Evolutionary conservation across 495 filamentous ascomycete species (phyloP).

Genomic region (Podospora comata): DNA sequence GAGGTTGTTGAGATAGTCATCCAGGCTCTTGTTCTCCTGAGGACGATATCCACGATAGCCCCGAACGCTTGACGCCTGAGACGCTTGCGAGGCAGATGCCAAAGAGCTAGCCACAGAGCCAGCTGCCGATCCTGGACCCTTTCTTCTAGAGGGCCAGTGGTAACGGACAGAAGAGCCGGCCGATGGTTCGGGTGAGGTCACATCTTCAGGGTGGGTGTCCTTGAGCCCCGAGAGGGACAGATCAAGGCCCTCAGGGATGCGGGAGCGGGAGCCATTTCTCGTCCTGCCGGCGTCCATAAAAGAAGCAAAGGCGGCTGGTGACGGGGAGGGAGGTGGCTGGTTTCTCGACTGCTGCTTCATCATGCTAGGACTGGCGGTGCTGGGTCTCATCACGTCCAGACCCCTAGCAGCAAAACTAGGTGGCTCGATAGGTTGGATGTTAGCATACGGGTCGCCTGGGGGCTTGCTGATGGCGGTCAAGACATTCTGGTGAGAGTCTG

Average conservation of each 20-base stretch:
- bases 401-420: conserved; percentile 11
- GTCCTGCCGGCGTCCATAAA: conserved; percentile 54
- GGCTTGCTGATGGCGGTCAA: conserved; percentile 29
- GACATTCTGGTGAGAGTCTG: conserved; percentile 36
- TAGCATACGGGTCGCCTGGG: conserved; percentile 23
- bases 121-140: conserved; percentile 46
- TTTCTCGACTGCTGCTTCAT: conserved; percentile 36
- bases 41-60: conserved; percentile 36
- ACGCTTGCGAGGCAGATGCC: conserved; percentile 25
- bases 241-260: conserved; percentile 79
- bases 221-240: conserved; percentile 64
- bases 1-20: conserved; percentile 84
- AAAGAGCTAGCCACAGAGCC: conserved; percentile 49
- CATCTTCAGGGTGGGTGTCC: conserved; percentile 47
- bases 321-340: conserved; percentile 51
- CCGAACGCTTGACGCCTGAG: conserved; percentile 37
- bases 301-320: conserved; percentile 40
- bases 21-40: conserved; percentile 59
- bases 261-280: conserved; percentile 70
- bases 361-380: conserved; percentile 52
- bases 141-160: conserved; percentile 47
- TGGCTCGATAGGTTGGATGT: conserved; percentile 19
- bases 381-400: conserved; percentile 36
- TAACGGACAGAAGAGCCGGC: conserved; percentile 39
- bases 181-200: conserved; percentile 51